Percentiles rank a stretch among this genome's conserved stretches.
These are phyloP conservation scores for Backusella psychrophila DNA, from an alignment of 192 early-diverging fungal genomes.

Conservation along the genomic window DNA sequence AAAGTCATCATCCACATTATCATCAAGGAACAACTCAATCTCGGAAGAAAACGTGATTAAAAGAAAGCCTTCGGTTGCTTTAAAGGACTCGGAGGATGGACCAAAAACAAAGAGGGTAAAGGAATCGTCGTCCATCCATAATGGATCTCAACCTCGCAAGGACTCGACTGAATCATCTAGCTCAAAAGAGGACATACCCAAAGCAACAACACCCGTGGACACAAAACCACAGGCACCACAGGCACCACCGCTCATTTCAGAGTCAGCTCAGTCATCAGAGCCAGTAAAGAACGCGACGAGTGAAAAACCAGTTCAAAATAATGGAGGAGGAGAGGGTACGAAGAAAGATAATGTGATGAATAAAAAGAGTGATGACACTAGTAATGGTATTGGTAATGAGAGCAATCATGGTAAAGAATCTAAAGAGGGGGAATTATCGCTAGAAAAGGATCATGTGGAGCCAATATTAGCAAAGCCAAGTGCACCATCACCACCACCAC, in stretches of 20 bases:
- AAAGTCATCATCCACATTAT: background rate
- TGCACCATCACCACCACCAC: background rate
- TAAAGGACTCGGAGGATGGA: background rate
- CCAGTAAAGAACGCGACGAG: background rate
- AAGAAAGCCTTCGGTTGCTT: background rate
- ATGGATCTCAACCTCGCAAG: background rate
- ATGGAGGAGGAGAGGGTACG: background rate
- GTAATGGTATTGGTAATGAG: background rate
- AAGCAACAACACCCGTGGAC: background rate
- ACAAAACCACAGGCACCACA: background rate
- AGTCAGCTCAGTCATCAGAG: background rate
- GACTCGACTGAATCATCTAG: background rate
- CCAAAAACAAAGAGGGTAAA: background rate
- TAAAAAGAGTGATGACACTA: background rate
- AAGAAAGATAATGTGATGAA: background rate
- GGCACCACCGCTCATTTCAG: background rate
- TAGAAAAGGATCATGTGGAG: background rate
- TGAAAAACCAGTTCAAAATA: background rate
- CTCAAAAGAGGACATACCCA: background rate
- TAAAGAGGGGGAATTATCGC: background rate
- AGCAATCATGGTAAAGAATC: background rate
- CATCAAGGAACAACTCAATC: slow-evolving; percentile 13
- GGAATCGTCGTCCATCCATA: background rate
- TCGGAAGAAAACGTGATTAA: background rate
- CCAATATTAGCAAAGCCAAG: background rate